Evolutionary conservation across 306 rosid species (phyloP).

Genomic region (Herpetospermum pedunculosum): DNA sequence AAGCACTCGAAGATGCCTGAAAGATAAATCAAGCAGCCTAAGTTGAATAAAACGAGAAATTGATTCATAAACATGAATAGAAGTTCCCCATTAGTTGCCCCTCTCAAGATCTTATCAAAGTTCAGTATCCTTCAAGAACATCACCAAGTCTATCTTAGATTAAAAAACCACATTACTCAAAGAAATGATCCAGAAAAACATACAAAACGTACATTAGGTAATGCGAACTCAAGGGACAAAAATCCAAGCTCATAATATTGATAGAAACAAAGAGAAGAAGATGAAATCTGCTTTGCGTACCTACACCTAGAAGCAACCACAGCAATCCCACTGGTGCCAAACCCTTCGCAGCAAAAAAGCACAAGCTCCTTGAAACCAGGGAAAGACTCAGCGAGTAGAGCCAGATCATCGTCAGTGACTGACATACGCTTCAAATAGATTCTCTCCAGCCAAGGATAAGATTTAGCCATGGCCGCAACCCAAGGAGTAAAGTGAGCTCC

Average conservation of each 20-base stretch:
- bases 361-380: conserved; percentile 53
- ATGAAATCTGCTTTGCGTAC: conserved; percentile 13
- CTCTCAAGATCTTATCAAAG: neutral
- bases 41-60: neutral
- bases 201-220: neutral
- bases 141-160: neutral
- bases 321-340: conserved; percentile 63
- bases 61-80: neutral
- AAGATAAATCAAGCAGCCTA: neutral
- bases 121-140: neutral
- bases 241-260: neutral
- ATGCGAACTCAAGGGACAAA: neutral
- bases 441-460: conserved; percentile 82
- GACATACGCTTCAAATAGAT: conserved; percentile 71
- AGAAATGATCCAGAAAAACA: neutral
- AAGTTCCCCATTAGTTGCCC: neutral
- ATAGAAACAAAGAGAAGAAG: neutral
- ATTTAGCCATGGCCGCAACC: conserved; percentile 39
- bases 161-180: neutral
- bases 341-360: conserved; percentile 72
- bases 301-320: conserved; percentile 54
- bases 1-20: conserved; percentile 64
- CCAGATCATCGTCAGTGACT: conserved; percentile 52
- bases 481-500: conserved; percentile 78
- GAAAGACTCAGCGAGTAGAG: conserved; percentile 34